Conservation (phyloP, 2,329 filamentous ascomycete genomes). For the Phyllosticta ampelicida region DNA sequence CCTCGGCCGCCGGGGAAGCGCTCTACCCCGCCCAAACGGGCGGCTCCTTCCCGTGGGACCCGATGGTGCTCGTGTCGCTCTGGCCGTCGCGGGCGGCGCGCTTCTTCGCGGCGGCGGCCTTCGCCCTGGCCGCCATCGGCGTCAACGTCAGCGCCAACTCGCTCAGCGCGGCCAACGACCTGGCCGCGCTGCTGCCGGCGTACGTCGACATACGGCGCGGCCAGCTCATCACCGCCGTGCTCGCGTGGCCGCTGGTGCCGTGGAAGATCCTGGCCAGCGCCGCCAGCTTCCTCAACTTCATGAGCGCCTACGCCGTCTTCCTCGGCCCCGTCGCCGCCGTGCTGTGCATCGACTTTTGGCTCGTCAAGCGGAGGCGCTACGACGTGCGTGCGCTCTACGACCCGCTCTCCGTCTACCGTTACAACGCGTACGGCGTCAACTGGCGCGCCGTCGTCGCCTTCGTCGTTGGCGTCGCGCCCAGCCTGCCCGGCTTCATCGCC, state of each 20-base stretch:
- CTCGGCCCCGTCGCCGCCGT: conserved; percentile 53
- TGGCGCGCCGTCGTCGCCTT: conserved; percentile 51
- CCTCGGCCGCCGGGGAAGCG: conserved; percentile 43
- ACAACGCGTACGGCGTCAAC: conserved; percentile 41
- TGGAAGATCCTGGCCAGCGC: conserved; percentile 38
- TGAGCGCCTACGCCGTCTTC: conserved; percentile 56
- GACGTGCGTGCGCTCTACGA: conserved; percentile 44
- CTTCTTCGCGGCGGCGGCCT: conserved; percentile 33
- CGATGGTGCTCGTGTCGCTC: conserved; percentile 29
- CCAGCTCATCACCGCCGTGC: conserved; percentile 34
- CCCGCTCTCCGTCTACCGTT: conserved; percentile 40
- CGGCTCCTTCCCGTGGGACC: conserved; percentile 36
- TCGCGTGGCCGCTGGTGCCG: conserved; percentile 35
- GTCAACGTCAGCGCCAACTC: conserved; percentile 44
- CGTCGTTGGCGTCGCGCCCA: conserved; percentile 45
- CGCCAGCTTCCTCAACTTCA: conserved; percentile 43
- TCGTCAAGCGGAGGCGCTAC: conserved; percentile 40
- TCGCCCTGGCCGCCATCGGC: conserved; percentile 41
- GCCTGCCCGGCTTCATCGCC: conserved; percentile 44
- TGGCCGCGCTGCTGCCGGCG: conserved; percentile 41
- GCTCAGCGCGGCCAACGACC: conserved; percentile 44
- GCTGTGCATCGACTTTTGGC: conserved; percentile 50
- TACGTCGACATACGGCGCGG: conserved; percentile 44
- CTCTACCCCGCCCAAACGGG: conserved; percentile 27
- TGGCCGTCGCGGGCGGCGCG: conserved; percentile 29